Percentiles rank a stretch among this genome's conserved stretches.
Evolutionary conservation across 2,329 filamentous ascomycete species (phyloP).

Genomic region (Fusarium clavum): DNA sequence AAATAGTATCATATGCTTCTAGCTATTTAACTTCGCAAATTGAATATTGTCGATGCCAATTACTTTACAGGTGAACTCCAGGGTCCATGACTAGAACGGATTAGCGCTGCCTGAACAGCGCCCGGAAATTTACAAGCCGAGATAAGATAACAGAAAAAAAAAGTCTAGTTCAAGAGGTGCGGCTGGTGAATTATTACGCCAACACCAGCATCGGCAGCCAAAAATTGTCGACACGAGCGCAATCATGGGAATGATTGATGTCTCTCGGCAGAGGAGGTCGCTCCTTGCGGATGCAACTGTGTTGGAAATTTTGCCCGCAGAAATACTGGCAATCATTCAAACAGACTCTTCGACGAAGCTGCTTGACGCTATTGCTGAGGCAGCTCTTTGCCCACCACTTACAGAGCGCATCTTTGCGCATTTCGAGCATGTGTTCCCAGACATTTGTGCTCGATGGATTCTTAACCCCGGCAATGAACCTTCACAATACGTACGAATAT

Average conservation of each 20-base stretch:
- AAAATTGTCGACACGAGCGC: slow-evolving; percentile 48
- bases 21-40: background rate
- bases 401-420: slow-evolving; percentile 80
- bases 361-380: slow-evolving; percentile 76
- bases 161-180: slow-evolving; percentile 51
- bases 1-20: background rate
- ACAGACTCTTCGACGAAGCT: slow-evolving; percentile 72
- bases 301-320: slow-evolving; percentile 72
- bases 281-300: slow-evolving; percentile 66
- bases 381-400: slow-evolving; percentile 75
- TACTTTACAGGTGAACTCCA: slow-evolving; percentile 8
- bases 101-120: slow-evolving; percentile 8
- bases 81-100: slow-evolving; percentile 19
- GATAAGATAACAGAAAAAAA: slow-evolving; percentile 50
- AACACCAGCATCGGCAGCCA: slow-evolving; percentile 45
- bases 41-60: slow-evolving; percentile 1
- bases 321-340: slow-evolving; percentile 75
- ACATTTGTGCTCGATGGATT: slow-evolving; percentile 85
- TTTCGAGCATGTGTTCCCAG: slow-evolving; percentile 81
- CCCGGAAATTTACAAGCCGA: slow-evolving; percentile 54
- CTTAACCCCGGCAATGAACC: slow-evolving; percentile 56
- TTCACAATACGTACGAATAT: slow-evolving; percentile 57
- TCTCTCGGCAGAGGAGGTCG: slow-evolving; percentile 66
- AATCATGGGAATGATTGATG: slow-evolving; percentile 67
- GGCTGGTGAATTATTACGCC: slow-evolving; percentile 41